phyloP scores from a whole-genome alignment of 202 grass and related monocot species.

The Elaeis oleifera region DNA sequence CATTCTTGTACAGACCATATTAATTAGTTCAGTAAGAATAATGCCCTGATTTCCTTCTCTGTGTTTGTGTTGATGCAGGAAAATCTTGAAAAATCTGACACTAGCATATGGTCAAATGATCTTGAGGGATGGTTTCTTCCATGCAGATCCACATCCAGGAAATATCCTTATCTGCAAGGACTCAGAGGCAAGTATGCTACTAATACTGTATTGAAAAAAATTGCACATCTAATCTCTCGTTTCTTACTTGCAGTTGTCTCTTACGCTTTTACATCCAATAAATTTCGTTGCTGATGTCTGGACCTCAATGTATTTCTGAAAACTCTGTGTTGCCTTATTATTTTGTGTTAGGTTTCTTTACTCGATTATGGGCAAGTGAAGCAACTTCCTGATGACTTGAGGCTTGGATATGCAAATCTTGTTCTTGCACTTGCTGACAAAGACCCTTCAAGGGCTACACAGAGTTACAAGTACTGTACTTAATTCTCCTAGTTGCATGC shows the following conservation, averaged over 20 bases:
- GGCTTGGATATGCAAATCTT: slow-evolving; percentile 97
- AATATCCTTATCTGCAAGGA: slow-evolving; percentile 91
- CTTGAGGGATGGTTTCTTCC: slow-evolving; percentile 96
- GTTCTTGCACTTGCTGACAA: slow-evolving; percentile 83
- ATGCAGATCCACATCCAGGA: slow-evolving; percentile 99
- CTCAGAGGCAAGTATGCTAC: slow-evolving; percentile 53
- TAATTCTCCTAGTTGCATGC: slow-evolving; percentile 10
- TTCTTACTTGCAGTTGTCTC: slow-evolving; percentile 1
- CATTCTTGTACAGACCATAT: neutral
- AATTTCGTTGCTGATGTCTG: neutral
- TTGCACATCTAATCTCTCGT: slow-evolving; percentile 2
- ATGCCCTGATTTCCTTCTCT: neutral
- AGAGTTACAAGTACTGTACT: slow-evolving; percentile 54
- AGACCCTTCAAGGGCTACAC: slow-evolving; percentile 43
- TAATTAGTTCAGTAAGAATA: neutral
- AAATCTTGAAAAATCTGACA: slow-evolving; percentile 87
- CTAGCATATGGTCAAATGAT: slow-evolving; percentile 99
- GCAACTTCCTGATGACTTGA: slow-evolving; percentile 73
- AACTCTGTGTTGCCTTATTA: slow-evolving; percentile 5
- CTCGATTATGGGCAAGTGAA: slow-evolving; percentile 99
- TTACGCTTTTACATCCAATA: too few relatives aligned
- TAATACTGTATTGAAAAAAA: too few relatives aligned
- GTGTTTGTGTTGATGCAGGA: slow-evolving; percentile 48
- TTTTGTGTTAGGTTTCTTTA: slow-evolving; percentile 66
- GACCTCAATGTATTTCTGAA: slow-evolving; percentile 6